Evolutionary conservation across 768 basidiomycete genomes (phyloP), one percentile per base, ranked within the genome.

Genomic region (Cubamyces sp.): DNA sequence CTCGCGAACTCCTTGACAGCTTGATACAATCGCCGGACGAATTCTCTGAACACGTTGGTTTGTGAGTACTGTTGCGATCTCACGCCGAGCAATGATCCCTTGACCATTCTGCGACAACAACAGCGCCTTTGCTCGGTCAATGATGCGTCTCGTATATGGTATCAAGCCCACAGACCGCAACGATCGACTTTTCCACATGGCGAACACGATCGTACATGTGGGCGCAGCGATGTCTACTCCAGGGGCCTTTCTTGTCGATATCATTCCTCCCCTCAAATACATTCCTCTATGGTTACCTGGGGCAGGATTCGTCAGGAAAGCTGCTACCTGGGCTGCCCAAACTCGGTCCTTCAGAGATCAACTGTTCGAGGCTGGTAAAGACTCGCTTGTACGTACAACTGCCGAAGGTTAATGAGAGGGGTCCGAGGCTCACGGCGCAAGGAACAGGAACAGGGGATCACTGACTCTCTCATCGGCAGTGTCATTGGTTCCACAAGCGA

Each of bases 201-300:
- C 51, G 21, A n/a, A 59, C 19, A 40, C 53, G 7, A 41, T 64
- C 16, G 57, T 58, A 8, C 6, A 21, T 8, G 54, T 64, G 7
- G 62, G 57, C 9, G 47, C 57, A n/a, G 52, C 28, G 11, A 64
- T 64, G 52, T 50, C 53, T 5, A 54, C 52, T 9, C 62, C 62
- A 1, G 62, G 62, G 19, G 45, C 47, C 12, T 58, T 59, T 53
- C 39, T 25, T 12, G 62, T 64, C 6, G 62, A 64, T 16, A 54
- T 48, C 39, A 69, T 82, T 59, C 76, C 76, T 45, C 62, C 57
- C 21, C 30, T 91, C 65, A 81, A 79, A 67, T 70, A 84, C 65
- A 66, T 91, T 26, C 91, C 91, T 0, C 68, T 69, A 42, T 91
- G 87, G 86, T 74, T 84, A 50, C 91, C 91, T 23, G 88, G 88